phyloP scores from a whole-genome alignment of 2,329 filamentous ascomycete genomes.

The Monosporascus sp. region DNA sequence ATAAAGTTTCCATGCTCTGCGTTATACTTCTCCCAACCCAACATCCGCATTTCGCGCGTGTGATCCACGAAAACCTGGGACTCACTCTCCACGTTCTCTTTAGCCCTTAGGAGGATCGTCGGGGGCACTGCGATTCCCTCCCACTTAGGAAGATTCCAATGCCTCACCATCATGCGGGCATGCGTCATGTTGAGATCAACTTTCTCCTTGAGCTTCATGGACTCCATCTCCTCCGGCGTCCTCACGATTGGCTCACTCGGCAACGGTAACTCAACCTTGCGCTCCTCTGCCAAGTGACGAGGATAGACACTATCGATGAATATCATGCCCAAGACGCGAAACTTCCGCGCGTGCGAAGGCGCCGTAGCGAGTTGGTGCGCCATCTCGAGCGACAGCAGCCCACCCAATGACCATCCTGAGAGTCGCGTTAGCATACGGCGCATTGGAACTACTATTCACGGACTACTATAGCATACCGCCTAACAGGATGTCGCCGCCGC shows the following conservation, averaged over 20 bases:
- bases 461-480: conserved; percentile 30
- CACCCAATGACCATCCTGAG: conserved; percentile 48
- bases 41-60: conserved; percentile 31
- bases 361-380: conserved; percentile 34
- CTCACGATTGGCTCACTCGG: conserved; percentile 22
- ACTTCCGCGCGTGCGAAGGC: conserved; percentile 17
- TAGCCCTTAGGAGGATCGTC: conserved; percentile 40
- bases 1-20: conserved; percentile 34
- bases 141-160: conserved; percentile 22
- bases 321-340: conserved; percentile 43
- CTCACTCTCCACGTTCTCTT: not conserved
- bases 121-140: conserved; percentile 27
- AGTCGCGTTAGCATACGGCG: not conserved
- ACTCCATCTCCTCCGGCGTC: conserved; percentile 19
- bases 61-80: conserved; percentile 35
- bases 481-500: conserved; percentile 38
- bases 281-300: conserved; percentile 9
- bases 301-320: conserved; percentile 47
- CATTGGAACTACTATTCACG: not conserved
- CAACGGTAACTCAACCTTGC: conserved; percentile 6
- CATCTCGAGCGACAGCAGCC: conserved; percentile 45
- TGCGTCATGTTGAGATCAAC: conserved; percentile 27
- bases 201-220: conserved; percentile 25
- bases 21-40: conserved; percentile 46
- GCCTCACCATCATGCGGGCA: conserved; percentile 23